phyloP scores from a whole-genome alignment of 1,139 yeast genomes.

The Yamadazyma triangularis region DNA sequence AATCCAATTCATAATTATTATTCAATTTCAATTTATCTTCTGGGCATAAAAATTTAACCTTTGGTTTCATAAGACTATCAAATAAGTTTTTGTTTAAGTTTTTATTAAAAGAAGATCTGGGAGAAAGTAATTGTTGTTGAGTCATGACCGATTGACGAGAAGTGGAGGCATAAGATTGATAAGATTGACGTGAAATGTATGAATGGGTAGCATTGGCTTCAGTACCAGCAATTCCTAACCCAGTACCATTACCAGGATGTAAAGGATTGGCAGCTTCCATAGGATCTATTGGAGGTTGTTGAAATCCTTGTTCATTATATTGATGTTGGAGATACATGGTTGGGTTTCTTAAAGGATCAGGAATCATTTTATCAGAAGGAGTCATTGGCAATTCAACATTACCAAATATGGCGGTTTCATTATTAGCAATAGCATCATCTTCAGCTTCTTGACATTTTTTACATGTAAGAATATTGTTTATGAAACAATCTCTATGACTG shows the following conservation, averaged over 20 bases:
- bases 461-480: slow-evolving; percentile 15
- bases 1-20: slow-evolving; percentile 13
- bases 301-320: background rate
- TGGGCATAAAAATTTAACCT: slow-evolving; percentile 14
- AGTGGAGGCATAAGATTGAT: background rate
- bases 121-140: slow-evolving; percentile 13
- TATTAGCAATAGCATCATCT: slow-evolving; percentile 5
- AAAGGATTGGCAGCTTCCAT: slow-evolving; percentile 1
- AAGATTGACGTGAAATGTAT: background rate
- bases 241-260: background rate
- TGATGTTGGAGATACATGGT: slow-evolving; percentile 1
- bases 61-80: slow-evolving; percentile 18
- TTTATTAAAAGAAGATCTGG: slow-evolving; percentile 14
- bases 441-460: slow-evolving; percentile 10
- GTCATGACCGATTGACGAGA: background rate
- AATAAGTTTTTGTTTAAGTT: slow-evolving; percentile 13
- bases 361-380: slow-evolving; percentile 22
- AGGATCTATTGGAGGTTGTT: slow-evolving; percentile 1
- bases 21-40: slow-evolving; percentile 8
- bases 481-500: slow-evolving; percentile 28
- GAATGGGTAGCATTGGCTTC: background rate
- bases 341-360: slow-evolving; percentile 18
- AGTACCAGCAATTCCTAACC: background rate
- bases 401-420: slow-evolving; percentile 10
- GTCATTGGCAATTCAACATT: slow-evolving; percentile 18